Base-by-base conservation (phyloP, 2,329 filamentous ascomycete genomes). In the Chalaropsis ovoidea region DNA sequence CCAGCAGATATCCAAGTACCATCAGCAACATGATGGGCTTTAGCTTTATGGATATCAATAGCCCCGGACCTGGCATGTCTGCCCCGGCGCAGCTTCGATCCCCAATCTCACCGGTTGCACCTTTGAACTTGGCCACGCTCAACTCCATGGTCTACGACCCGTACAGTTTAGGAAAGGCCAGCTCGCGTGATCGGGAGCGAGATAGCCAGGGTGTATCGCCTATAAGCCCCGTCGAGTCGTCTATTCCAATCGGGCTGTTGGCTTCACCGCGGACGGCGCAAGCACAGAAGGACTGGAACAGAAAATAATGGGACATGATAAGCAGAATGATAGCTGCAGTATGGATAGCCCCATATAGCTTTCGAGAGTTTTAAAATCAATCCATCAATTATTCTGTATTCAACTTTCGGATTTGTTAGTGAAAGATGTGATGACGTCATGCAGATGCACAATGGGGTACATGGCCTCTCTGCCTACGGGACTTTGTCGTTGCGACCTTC, bases 81-180 rank as follows among this genome's bases (percentile, higher is more conserved):
- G 22, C 17, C 15, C 24, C 19, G 31, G 17, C 52, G 31, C 49
- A 63, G 42, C 19, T 61, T 6, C 39, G 17, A 22, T 52, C 65
- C 17, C 22, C 56, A 3, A 47, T 49, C 2, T 22, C 61, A 2
- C 45, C 56, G 10, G 54, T 67, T 24, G 56, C 58, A 45, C 66
- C 66, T 42, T 31, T 67, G 24, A 67, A 67, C 27, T 41, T 68
- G 35, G 54, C 66, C 3, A 79, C 76, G 1, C 74, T 84, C 2
- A 82, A 77, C 66, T 79, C 82, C 2, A 75, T 77, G 1, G 80
- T 84, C 3, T 85, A 85, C 71, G 77, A 74, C 65, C 79, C 80
- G 0, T 72, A 75, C 24, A 77, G 73, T 63, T 71, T 74, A 6
- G 70, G 68, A 7, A 69, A 67, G 10, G 73, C 71, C 10, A 43